These are phyloP conservation scores for Metarhizium album DNA, from an alignment of 2,329 filamentous ascomycete genomes.

Conservation along the genomic window DNA sequence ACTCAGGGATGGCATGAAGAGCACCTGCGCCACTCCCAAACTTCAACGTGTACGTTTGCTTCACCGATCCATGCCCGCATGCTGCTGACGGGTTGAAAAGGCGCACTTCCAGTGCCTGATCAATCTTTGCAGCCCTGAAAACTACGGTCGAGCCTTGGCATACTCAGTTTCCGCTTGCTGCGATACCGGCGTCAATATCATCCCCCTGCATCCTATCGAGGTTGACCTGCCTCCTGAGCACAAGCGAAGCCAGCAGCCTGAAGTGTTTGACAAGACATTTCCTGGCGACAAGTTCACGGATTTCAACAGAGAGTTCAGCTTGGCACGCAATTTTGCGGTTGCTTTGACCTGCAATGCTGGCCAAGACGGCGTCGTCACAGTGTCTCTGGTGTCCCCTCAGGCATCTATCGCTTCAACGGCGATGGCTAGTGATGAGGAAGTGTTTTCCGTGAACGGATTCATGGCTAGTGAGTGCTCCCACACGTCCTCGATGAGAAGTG, in stretches of 20 bases:
- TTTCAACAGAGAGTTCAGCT: constrained; percentile 5
- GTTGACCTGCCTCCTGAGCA: constrained; percentile 10
- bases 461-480: not conserved
- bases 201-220: constrained; percentile 20
- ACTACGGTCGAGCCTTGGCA: constrained; percentile 21
- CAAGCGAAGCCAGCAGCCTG: not conserved
- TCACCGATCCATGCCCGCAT: not conserved
- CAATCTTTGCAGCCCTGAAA: constrained; percentile 14
- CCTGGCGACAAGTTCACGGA: not conserved
- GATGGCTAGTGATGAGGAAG: not conserved
- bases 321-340: constrained; percentile 15
- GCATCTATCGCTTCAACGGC: constrained; percentile 8
- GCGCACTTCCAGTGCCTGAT: constrained; percentile 22
- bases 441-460: not conserved
- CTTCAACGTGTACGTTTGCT: constrained; percentile 6
- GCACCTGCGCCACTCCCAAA: constrained; percentile 8
- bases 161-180: constrained; percentile 17
- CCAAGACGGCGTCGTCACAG: constrained; percentile 21
- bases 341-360: constrained; percentile 19
- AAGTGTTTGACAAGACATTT: constrained; percentile 7
- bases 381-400: constrained; percentile 13
- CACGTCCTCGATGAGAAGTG: not conserved
- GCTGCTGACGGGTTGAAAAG: constrained; percentile 9
- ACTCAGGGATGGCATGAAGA: constrained; percentile 7
- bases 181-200: constrained; percentile 15